A percentile compares a stretch with the other conserved stretches of the same genome.
phyloP scores from a whole-genome alignment of 805 yeast species.

The Ogataea henricii region DNA sequence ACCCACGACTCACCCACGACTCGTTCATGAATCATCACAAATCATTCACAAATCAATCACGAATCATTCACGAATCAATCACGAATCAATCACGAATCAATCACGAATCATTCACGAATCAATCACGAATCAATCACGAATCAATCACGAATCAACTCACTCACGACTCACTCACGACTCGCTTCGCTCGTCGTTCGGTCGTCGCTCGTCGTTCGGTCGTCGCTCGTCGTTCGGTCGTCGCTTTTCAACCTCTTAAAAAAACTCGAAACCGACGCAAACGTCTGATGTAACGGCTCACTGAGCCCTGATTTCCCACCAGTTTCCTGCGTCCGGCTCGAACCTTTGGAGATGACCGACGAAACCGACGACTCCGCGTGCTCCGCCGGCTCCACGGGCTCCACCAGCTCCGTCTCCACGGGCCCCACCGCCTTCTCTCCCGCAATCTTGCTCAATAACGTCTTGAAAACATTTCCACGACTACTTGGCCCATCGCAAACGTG shows the following conservation, averaged over 20 bases:
- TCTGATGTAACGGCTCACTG: conserved; percentile 1
- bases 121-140: no score
- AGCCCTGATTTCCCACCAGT: not conserved
- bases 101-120: no score
- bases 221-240: not conserved
- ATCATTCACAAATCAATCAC: no score
- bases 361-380: not conserved
- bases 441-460: conserved; percentile 1
- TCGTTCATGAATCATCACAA: not conserved
- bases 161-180: not conserved
- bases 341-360: not conserved
- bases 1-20: not conserved
- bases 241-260: not conserved
- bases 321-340: not conserved
- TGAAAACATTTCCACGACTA: conserved; percentile 12
- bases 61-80: no score
- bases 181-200: not conserved
- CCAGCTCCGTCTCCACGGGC: not conserved
- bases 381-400: not conserved
- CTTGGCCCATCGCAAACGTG: conserved; percentile 26
- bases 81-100: no score
- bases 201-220: not conserved
- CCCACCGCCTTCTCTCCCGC: not conserved
- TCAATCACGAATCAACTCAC: no score
- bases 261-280: not conserved